A percentile compares a stretch with the other conserved stretches of the same genome.
Evolutionary conservation across 1,284 basidiomycete species (phyloP).

Genomic region (Irpex sp.): DNA sequence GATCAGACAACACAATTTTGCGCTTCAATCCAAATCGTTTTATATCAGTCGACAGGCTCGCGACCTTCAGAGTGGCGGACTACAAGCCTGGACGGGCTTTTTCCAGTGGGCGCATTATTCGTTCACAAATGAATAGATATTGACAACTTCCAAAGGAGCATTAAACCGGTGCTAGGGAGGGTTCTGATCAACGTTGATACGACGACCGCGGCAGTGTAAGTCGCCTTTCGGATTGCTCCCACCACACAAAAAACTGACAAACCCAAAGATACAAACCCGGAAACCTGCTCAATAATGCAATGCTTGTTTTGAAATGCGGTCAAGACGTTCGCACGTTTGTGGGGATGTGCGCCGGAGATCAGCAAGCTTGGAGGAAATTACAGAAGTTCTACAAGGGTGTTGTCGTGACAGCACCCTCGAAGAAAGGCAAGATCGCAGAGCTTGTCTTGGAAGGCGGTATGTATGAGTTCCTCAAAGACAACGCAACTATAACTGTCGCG

Average conservation of each 20-base stretch:
- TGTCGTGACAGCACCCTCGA: constrained; percentile 18
- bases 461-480: constrained; percentile 1
- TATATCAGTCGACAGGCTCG: constrained; percentile 5
- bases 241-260: neutral
- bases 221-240: neutral
- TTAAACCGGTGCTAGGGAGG: constrained; percentile 18
- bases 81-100: constrained; percentile 15
- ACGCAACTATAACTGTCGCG: constrained; percentile 16
- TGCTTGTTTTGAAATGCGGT: constrained; percentile 18
- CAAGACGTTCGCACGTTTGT: constrained; percentile 21
- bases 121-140: neutral
- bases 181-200: constrained; percentile 25
- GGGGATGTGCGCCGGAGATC: constrained; percentile 8
- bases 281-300: constrained; percentile 23
- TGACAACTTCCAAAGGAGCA: constrained; percentile 13
- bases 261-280: constrained; percentile 31
- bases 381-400: constrained; percentile 31
- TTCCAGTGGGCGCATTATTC: constrained; percentile 15
- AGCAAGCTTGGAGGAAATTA: constrained; percentile 24
- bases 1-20: constrained; percentile 19
- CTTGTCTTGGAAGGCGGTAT: constrained; percentile 1
- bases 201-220: constrained; percentile 19
- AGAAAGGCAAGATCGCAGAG: constrained; percentile 5
- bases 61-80: constrained; percentile 5
- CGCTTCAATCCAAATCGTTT: constrained; percentile 13